Percentiles rank a stretch among this genome's conserved stretches.
Conservation (phyloP, 768 basidiomycete genomes). For the Phlegmacium glaucopus region DNA sequence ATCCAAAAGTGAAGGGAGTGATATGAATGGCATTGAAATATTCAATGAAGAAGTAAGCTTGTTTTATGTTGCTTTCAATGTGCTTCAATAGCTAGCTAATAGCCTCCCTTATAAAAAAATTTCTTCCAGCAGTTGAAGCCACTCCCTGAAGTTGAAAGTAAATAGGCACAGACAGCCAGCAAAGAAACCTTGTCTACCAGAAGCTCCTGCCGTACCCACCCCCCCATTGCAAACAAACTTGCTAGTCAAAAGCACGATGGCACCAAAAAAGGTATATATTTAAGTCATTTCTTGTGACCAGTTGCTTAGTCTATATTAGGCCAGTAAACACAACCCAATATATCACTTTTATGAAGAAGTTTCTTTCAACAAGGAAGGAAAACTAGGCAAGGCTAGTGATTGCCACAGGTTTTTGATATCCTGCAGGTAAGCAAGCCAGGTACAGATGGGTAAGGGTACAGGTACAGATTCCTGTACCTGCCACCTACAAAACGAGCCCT, state of each 20-base stretch:
- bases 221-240: too few relatives aligned
- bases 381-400: neutral
- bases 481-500: neutral
- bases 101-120: too few relatives aligned
- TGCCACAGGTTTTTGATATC: neutral
- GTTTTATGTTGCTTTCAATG: neutral
- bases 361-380: neutral
- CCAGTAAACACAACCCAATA: neutral
- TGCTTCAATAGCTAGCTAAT: too few relatives aligned
- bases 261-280: too few relatives aligned
- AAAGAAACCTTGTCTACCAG: too few relatives aligned
- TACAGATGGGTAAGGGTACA: neutral
- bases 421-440: neutral
- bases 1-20: neutral
- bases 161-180: too few relatives aligned
- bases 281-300: too few relatives aligned
- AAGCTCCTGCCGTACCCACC: too few relatives aligned
- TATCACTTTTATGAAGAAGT: slow-evolving; percentile 2
- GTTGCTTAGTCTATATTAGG: neutral
- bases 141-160: too few relatives aligned
- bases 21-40: neutral
- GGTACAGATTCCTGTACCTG: neutral
- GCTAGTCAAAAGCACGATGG: too few relatives aligned
- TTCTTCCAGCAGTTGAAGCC: too few relatives aligned
- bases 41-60: too few relatives aligned